These are phyloP conservation scores for Mycena rebaudengoi DNA, from an alignment of 768 basidiomycete genomes.

Conservation along the genomic window DNA sequence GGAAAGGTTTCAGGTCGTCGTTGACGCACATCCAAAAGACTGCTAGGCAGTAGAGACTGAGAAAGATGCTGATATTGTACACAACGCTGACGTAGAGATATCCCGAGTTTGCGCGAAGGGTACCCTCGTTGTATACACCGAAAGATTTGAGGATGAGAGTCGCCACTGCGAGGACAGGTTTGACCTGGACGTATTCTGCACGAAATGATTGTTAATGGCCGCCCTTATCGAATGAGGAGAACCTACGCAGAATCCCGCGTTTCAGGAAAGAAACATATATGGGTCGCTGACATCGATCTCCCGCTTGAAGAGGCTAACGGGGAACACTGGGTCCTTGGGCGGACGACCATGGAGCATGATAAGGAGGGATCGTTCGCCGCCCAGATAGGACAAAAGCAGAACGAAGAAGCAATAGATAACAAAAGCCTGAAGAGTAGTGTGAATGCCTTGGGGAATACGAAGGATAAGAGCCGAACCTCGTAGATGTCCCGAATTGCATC, in stretches of 20 bases:
- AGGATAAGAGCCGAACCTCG: conserved; percentile 67
- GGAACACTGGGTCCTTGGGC: conserved; percentile 88
- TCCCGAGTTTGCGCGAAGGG: conserved; percentile 84
- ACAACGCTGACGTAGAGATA: conserved; percentile 92
- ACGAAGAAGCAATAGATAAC: conserved; percentile 95
- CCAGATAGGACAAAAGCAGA: conserved; percentile 83
- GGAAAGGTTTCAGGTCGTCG: conserved; percentile 88
- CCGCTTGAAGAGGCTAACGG: conserved; percentile 79
- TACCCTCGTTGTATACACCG: conserved; percentile 91
- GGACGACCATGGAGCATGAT: conserved; percentile 92
- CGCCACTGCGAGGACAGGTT: conserved; percentile 85
- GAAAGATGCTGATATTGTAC: conserved; percentile 84
- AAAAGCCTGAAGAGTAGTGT: conserved; percentile 67
- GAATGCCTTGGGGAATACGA: neutral
- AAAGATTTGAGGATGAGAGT: conserved; percentile 88
- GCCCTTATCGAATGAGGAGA: neutral
- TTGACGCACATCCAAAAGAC: conserved; percentile 97
- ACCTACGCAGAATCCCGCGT: conserved; percentile 90
- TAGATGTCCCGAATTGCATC: conserved; percentile 96
- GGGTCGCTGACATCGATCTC: conserved; percentile 97
- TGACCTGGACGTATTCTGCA: conserved; percentile 96
- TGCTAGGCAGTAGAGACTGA: conserved; percentile 89
- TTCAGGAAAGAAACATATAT: conserved; percentile 94
- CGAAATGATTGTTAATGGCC: conserved; percentile 41
- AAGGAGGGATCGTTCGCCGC: conserved; percentile 92